These are phyloP conservation scores for Geotrichum phurueaensis DNA, from an alignment of 1,139 yeast genomes.

Conservation along the genomic window DNA sequence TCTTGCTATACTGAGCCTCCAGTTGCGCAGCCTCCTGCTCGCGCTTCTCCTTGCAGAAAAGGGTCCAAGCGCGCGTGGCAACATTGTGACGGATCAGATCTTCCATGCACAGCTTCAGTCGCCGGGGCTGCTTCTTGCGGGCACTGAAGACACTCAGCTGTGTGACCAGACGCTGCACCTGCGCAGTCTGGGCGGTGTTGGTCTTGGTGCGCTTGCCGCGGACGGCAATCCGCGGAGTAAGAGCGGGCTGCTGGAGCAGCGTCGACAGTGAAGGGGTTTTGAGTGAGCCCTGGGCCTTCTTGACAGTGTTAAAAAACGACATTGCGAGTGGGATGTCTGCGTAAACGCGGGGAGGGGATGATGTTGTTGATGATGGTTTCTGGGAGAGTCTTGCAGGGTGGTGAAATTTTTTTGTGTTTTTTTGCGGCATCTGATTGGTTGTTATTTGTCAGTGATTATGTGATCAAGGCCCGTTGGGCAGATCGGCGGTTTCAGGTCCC, in stretches of 20 bases:
- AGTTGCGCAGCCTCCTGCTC: conserved; percentile 44
- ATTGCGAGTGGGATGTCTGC: background rate
- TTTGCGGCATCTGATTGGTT: background rate
- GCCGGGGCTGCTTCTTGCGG: conserved; percentile 77
- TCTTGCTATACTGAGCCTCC: conserved; percentile 58
- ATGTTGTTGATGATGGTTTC: background rate
- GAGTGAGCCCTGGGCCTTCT: conserved; percentile 5
- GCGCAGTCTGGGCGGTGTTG: conserved; percentile 43
- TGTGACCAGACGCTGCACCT: conserved; percentile 53
- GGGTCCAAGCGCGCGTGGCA: conserved; percentile 77
- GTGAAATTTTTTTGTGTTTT: background rate
- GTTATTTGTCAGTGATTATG: background rate
- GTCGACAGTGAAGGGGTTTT: background rate
- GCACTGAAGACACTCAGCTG: conserved; percentile 77
- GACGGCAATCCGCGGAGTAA: conserved; percentile 13
- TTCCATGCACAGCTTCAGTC: conserved; percentile 68
- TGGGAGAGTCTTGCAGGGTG: background rate
- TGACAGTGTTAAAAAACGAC: conserved; percentile 2
- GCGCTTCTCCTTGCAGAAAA: conserved; percentile 49
- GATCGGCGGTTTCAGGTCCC: background rate
- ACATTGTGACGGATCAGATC: conserved; percentile 82
- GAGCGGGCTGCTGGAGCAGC: background rate
- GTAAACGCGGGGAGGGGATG: background rate
- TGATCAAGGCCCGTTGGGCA: background rate
- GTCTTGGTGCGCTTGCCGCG: conserved; percentile 43